Conservation (phyloP, 2,329 filamentous ascomycete genomes). For the Diaporthe longicolla region DNA sequence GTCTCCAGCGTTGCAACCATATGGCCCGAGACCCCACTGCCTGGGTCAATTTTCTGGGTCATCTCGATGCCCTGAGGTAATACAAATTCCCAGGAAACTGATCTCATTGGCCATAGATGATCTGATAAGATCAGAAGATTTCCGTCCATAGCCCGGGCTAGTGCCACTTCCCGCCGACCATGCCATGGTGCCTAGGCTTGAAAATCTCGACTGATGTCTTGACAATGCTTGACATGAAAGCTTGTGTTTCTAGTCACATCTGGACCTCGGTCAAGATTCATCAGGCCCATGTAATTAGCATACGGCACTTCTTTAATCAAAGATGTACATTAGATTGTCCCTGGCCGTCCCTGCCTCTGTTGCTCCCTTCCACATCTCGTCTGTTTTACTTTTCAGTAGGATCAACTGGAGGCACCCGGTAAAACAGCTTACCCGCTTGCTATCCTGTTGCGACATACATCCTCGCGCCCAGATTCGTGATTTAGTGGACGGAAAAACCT, state of each 20-base stretch:
- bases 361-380: no score
- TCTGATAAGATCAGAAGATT: constrained; percentile 21
- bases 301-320: no score
- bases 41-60: constrained; percentile 11
- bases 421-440: no score
- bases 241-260: not conserved
- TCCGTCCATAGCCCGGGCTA: not conserved
- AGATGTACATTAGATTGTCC: no score
- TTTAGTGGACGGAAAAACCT: no score
- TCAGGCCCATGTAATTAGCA: no score
- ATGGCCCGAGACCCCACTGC: not conserved
- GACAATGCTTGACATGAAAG: not conserved
- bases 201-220: not conserved
- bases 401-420: no score
- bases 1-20: not conserved
- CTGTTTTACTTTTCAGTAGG: no score
- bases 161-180: not conserved
- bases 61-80: constrained; percentile 11
- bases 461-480: no score
- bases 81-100: not conserved
- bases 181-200: not conserved
- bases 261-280: no score
- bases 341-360: no score
- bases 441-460: no score
- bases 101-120: constrained; percentile 20